Base-by-base conservation (phyloP, 2,329 filamentous ascomycete species). In the Penicillium olsonii region DNA sequence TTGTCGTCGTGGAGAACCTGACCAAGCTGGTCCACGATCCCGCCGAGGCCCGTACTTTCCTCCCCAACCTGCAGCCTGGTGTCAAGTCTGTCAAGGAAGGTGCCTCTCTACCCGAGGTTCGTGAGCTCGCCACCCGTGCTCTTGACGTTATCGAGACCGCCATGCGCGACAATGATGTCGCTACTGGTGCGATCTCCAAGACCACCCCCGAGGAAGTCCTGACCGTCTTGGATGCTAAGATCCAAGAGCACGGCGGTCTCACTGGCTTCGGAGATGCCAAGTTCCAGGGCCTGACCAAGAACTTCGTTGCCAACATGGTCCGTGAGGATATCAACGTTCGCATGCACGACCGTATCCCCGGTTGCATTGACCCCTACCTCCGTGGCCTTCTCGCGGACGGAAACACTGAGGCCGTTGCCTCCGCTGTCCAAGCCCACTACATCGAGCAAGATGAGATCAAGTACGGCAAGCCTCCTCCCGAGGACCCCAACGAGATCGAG, bases 1-100 rank as follows among this genome's bases (percentile, higher is more conserved):
- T 95, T 24, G 91, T 99, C 46, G 95, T 99, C 43, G 88, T 94
- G 17, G 94, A 99, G 77, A 99, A 99, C 76, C 78, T 99, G 77
- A 99, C 94, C 53, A 97, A 96, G 78, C 84, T 99, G 26, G 94
- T 99, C 22, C 94, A 99, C 72, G 92, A 90, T 69, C 94, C 94
- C 12, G 84, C 96, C 52, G 94, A 99, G 77, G 94, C 94, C 27
- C 84, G 94, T 59, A 90, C 90, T 48, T 99, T 99, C 80, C 75
- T 99, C 68, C 94, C 94, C 43, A 96, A 96, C 75, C 80, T 99
- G 44, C 88, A 89, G 66, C 94, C 94, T 37, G 94, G 94, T 82
- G 88, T 99, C 39, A 90, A 96, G 78, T 82, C 81, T 47, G 92
- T 99, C 50, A 84, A 86, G 59, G 86, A 95, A 61, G 84, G 91